phyloP scores from a whole-genome alignment of 2,329 filamentous ascomycete species.

The Fusarium sp. region DNA sequence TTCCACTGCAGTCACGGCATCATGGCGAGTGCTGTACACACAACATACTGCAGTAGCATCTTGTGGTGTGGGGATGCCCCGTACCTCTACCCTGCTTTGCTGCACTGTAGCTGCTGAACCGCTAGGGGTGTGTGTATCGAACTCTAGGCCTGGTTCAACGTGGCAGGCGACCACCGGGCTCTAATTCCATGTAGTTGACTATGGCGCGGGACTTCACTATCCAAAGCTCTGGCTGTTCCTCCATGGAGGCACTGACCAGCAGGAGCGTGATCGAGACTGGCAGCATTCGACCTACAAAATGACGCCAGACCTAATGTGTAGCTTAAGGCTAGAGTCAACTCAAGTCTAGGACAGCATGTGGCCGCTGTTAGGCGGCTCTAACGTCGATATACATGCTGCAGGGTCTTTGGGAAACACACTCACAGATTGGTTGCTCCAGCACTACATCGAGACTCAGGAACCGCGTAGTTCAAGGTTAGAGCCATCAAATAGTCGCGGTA shows the following conservation, averaged over 20 bases:
- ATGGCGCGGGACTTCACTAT: neutral
- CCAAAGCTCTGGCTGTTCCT: conserved; percentile 1
- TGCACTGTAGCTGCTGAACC: conserved; percentile 29
- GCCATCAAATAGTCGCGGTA: conserved; percentile 36
- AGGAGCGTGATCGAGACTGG: neutral
- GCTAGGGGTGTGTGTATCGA: conserved; percentile 35
- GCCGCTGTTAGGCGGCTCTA: conserved; percentile 8
- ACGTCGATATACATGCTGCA: conserved; percentile 39
- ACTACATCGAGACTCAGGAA: conserved; percentile 43
- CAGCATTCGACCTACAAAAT: neutral
- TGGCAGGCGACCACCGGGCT: conserved; percentile 48
- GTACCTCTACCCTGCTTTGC: conserved; percentile 32
- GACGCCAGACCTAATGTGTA: neutral
- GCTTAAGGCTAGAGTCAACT: neutral
- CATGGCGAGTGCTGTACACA: conserved; percentile 35
- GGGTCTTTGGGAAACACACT: conserved; percentile 38
- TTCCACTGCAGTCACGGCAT: conserved; percentile 32
- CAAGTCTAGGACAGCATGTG: conserved; percentile 3
- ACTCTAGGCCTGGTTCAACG: conserved; percentile 48
- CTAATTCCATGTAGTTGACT: conserved; percentile 17
- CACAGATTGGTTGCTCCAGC: conserved; percentile 29
- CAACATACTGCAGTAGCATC: conserved; percentile 35
- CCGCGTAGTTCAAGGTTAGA: conserved; percentile 28
- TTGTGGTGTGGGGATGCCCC: conserved; percentile 42
- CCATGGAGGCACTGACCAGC: neutral